phyloP scores from a whole-genome alignment of 306 rosid genomes.

The Quercus wislizeni region DNA sequence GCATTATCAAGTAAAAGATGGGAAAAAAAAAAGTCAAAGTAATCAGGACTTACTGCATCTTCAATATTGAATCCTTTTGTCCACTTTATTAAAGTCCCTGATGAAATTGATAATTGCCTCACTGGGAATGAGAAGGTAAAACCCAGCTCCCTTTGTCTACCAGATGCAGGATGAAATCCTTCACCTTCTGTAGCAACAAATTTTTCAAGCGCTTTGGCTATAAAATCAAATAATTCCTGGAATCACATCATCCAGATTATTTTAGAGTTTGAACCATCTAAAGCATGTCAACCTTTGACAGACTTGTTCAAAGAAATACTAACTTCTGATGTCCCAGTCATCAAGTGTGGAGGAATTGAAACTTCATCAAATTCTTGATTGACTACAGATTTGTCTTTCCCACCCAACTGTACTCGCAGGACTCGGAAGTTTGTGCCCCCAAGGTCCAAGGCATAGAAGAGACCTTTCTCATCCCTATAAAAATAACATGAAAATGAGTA shows the following conservation, averaged over 20 bases:
- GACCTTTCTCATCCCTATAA: slow-evolving; percentile 81
- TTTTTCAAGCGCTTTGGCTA: slow-evolving; percentile 70
- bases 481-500: slow-evolving; percentile 12
- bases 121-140: slow-evolving; percentile 98
- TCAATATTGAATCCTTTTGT: slow-evolving; percentile 89
- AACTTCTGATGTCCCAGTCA: slow-evolving; percentile 80
- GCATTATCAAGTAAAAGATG: slow-evolving; percentile 10
- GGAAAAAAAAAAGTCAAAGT: slow-evolving; percentile 18
- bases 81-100: slow-evolving; percentile 92
- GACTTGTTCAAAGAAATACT: slow-evolving; percentile 39
- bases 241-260: slow-evolving; percentile 29
- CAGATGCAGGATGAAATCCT: slow-evolving; percentile 72
- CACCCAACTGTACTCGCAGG: slow-evolving; percentile 84
- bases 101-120: slow-evolving; percentile 77
- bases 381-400: slow-evolving; percentile 60
- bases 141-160: slow-evolving; percentile 94
- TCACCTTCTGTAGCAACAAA: slow-evolving; percentile 83
- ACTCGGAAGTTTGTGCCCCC: slow-evolving; percentile 98
- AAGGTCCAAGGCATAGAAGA: slow-evolving; percentile 91
- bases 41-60: slow-evolving; percentile 50
- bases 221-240: slow-evolving; percentile 88
- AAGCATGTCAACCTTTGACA: slow-evolving; percentile 7
- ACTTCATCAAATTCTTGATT: slow-evolving; percentile 67
- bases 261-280: slow-evolving; percentile 11
- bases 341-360: slow-evolving; percentile 91